Base-by-base conservation (phyloP, 2,329 filamentous ascomycete species). In the Zymoseptoria tritici region DNA sequence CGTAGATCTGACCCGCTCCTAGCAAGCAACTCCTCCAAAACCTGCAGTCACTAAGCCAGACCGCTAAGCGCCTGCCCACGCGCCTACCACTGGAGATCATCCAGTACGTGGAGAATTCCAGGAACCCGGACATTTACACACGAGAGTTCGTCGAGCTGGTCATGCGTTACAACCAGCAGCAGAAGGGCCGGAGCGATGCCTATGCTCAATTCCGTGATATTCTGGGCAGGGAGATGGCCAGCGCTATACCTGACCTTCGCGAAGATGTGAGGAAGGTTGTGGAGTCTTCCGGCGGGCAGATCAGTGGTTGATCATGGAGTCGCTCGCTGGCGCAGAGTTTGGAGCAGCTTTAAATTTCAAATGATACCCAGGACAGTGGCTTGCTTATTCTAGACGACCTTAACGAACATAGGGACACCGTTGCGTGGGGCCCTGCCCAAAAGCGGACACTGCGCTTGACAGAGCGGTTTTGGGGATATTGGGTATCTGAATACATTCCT, bases 41-140 rank as follows among this genome's bases (percentile, higher is more conserved):
- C 52, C 79, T 86, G 54, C 75, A 80, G 51, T 76, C 76, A n/a
- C 75, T 86, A 31, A 79, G 78, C 19, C 72, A 76, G 62, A 80
- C 71, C 67, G 75, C 82, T 2, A 74, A 77, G n/a, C 70, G 78
- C 19, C 74, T 81, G 20, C 75, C 76, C 57, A 78, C 84, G 60
- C 75, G 80, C 54, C 78, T 87, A 1, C 84, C 85, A 0, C 79
- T 82, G 4, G 84, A 86, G 65, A 82, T 87, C 31, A 84, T 86
- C 65, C 81, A 85, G 64, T 87, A 86, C 69, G 83, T 87, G 36
- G 83, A 86, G 66, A 76, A 79, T 20, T 80, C 82, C 19, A 81
- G 84, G 21, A 87, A 87, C 67, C 85, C 84, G 7, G 84, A 87
- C 66, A 86, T 87, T 65, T 87, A 85, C 72, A 86, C 83, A 8